Percentiles rank a stretch among this genome's conserved stretches.
Evolutionary conservation across 148 eudicot genomes (phyloP).

Genomic region (Rhododendron molle): DNA sequence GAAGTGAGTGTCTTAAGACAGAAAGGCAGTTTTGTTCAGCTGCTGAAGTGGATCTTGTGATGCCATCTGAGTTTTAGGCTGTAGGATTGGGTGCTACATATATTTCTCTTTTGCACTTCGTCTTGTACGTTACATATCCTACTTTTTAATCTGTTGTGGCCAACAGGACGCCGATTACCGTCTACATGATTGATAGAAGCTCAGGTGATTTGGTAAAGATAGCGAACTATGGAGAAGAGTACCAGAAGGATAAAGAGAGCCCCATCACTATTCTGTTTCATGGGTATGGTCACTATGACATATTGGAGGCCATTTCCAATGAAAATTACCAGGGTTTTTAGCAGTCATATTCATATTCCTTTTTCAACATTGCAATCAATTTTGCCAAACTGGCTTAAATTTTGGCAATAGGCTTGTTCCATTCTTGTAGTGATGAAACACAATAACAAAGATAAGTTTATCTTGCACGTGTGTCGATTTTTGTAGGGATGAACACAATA

Average conservation of each 20-base stretch:
- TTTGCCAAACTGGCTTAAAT: conserved; percentile 10
- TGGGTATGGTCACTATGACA: conserved; percentile 80
- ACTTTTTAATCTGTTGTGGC: not conserved
- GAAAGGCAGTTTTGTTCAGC: not conserved
- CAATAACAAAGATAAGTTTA: not conserved
- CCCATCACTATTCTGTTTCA: conserved; percentile 62
- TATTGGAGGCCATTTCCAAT: conserved; percentile 34
- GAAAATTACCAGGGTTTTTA: not conserved
- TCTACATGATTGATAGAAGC: conserved; percentile 49
- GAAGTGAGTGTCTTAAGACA: not conserved
- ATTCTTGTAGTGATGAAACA: not conserved
- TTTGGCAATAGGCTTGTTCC: conserved; percentile 1
- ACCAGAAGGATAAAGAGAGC: conserved; percentile 33
- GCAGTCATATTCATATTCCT: not conserved
- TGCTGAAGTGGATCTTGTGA: not conserved
- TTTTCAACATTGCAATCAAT: not conserved
- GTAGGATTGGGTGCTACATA: not conserved
- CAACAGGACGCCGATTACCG: conserved; percentile 58
- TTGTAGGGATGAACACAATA: not conserved
- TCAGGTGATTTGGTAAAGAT: conserved; percentile 41
- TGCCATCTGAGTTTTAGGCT: not conserved
- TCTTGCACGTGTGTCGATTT: not conserved
- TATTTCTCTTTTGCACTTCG: not conserved
- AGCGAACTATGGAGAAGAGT: conserved; percentile 70
- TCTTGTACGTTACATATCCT: not conserved